Evolutionary conservation across 441 rosid genomes (phyloP).

Genomic region (Jatropha podagrica): DNA sequence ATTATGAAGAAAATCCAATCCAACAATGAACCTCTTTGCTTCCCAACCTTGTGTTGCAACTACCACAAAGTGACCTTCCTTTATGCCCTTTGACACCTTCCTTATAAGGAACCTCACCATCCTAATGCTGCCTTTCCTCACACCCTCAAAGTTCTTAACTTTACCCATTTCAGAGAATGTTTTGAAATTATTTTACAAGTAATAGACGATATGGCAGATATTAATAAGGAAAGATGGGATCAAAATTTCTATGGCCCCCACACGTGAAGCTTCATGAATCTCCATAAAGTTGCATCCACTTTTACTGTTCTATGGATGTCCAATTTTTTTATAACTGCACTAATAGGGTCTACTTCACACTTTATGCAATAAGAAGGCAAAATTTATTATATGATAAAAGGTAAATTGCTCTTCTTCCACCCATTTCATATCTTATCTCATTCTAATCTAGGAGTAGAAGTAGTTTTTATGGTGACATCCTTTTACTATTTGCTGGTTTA

Average conservation of each 20-base stretch:
- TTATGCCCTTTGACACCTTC: constrained; percentile 28
- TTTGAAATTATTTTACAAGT: not conserved
- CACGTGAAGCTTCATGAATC: constrained; percentile 6
- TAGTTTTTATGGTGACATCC: not conserved
- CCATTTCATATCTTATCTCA: not conserved
- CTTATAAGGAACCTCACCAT: not conserved
- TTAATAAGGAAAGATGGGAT: not conserved
- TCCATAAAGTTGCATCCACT: constrained; percentile 1
- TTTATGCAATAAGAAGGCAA: not conserved
- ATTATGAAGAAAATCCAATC: constrained; percentile 38
- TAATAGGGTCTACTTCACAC: constrained; percentile 9
- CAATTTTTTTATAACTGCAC: not conserved
- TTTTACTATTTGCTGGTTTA: not conserved
- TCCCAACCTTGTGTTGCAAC: constrained; percentile 32
- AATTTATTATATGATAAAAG: not conserved
- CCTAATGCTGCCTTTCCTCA: not conserved
- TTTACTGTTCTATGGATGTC: not conserved
- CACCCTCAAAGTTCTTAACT: not conserved
- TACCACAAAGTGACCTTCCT: constrained; percentile 40
- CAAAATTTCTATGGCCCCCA: not conserved
- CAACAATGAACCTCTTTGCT: constrained; percentile 48
- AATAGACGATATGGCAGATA: not conserved
- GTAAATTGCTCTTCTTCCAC: not conserved
- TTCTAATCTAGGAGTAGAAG: not conserved
- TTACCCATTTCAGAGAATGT: not conserved